These are phyloP conservation scores for Thyridium curvatum DNA, from an alignment of 2,329 filamentous ascomycete species.

Conservation along the genomic window DNA sequence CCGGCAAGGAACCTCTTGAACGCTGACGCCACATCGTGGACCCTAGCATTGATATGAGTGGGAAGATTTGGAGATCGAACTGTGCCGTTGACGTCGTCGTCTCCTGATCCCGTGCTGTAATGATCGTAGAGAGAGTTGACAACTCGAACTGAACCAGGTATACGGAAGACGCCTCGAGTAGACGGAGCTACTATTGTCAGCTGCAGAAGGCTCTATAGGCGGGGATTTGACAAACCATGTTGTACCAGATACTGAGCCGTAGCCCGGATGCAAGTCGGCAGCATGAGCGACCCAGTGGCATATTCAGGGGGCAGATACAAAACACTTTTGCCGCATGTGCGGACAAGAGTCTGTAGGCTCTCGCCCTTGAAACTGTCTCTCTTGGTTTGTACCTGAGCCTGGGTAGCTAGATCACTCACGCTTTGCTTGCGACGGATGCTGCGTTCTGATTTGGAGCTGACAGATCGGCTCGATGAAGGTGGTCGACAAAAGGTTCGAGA, in stretches of 20 bases:
- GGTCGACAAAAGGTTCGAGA: slow-evolving; percentile 23
- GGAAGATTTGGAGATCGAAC: slow-evolving; percentile 55
- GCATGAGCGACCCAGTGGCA: slow-evolving; percentile 46
- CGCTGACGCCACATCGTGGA: slow-evolving; percentile 60
- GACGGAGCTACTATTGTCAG: slow-evolving; percentile 20
- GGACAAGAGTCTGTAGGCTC: slow-evolving; percentile 52
- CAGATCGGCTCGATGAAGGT: slow-evolving; percentile 15
- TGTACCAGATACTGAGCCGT: slow-evolving; percentile 59
- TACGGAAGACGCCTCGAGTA: slow-evolving; percentile 55
- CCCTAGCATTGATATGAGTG: slow-evolving; percentile 48
- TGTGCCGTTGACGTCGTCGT: slow-evolving; percentile 47
- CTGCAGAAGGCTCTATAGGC: not conserved
- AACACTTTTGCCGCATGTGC: slow-evolving; percentile 56
- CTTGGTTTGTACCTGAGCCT: slow-evolving; percentile 29
- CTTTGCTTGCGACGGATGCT: slow-evolving; percentile 41
- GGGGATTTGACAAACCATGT: slow-evolving; percentile 34
- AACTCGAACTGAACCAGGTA: slow-evolving; percentile 51
- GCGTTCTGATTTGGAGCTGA: slow-evolving; percentile 16
- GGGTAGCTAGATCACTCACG: slow-evolving; percentile 47
- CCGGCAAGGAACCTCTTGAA: slow-evolving; percentile 61
- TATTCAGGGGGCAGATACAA: slow-evolving; percentile 56
- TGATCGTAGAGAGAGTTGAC: slow-evolving; percentile 58
- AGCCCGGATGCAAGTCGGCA: slow-evolving; percentile 62
- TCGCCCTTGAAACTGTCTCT: slow-evolving; percentile 40
- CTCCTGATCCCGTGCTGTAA: slow-evolving; percentile 47